phyloP scores from a whole-genome alignment of 495 filamentous ascomycete species.

The Massariosphaeria phaeospora region DNA sequence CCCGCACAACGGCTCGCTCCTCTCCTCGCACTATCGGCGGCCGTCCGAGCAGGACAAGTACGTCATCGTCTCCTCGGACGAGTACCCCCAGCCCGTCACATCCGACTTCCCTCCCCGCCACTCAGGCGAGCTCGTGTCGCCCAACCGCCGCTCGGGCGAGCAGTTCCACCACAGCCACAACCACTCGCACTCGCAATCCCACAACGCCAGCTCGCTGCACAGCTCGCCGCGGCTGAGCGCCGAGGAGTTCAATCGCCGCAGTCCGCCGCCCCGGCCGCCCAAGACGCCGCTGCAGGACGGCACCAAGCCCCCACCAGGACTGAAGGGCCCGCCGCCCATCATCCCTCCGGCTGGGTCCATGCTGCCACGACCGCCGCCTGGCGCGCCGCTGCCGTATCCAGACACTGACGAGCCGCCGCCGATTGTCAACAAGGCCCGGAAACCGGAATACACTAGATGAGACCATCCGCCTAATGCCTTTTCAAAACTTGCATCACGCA shows the following conservation, averaged over 20 bases:
- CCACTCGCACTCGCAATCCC: too few species aligned
- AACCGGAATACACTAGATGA: constrained; percentile 63
- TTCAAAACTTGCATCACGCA: too few species aligned
- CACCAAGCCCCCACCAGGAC: not conserved
- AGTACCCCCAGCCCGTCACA: constrained; percentile 47
- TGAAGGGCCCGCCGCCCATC: constrained; percentile 34
- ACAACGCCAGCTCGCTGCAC: constrained; percentile 34
- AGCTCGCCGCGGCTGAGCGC: constrained; percentile 46
- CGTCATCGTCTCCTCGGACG: constrained; percentile 54
- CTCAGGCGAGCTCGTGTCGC: constrained; percentile 23
- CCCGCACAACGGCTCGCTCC: constrained; percentile 19
- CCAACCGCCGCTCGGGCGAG: constrained; percentile 39
- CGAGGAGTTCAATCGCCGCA: constrained; percentile 43
- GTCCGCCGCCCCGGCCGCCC: constrained; percentile 58
- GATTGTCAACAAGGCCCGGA: constrained; percentile 73
- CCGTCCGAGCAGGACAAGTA: constrained; percentile 54
- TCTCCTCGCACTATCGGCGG: constrained; percentile 37
- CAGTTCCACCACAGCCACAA: constrained; percentile 34
- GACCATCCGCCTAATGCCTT: too few species aligned
- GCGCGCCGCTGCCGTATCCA: constrained; percentile 64
- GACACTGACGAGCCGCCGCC: constrained; percentile 77
- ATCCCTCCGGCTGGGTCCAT: constrained; percentile 55
- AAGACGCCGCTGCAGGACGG: constrained; percentile 29
- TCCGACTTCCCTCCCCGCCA: constrained; percentile 30
- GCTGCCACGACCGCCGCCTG: constrained; percentile 35